These are phyloP conservation scores for Geotrichum fermentans DNA, from an alignment of 1,139 yeast genomes.

Conservation along the genomic window DNA sequence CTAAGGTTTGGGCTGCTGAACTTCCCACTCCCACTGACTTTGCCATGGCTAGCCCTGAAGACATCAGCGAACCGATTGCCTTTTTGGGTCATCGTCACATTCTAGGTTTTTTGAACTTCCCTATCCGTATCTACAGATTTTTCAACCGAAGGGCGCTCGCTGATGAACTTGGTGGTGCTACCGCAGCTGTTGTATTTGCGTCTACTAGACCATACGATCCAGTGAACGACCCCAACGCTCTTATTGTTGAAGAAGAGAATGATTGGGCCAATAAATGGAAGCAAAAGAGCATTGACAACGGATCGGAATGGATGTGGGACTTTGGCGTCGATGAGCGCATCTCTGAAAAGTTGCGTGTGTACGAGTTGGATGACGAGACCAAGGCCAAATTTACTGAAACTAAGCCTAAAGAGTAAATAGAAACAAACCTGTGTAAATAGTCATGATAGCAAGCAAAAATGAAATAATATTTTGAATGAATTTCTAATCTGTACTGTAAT, in stretches of 20 bases:
- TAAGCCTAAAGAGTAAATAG: not conserved
- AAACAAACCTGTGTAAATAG: not conserved
- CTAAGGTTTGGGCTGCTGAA: conserved; percentile 27
- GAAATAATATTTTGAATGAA: too few species aligned
- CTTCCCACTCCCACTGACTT: conserved; percentile 62
- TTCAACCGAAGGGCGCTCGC: conserved; percentile 70
- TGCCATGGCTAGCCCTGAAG: conserved; percentile 29
- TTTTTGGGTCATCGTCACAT: conserved; percentile 71
- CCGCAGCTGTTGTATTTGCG: conserved; percentile 57
- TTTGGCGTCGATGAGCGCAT: conserved; percentile 67
- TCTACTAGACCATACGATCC: conserved; percentile 49
- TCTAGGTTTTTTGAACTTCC: conserved; percentile 73
- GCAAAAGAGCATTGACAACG: conserved; percentile 58
- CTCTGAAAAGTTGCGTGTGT: conserved; percentile 52
- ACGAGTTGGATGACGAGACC: conserved; percentile 29
- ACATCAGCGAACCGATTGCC: conserved; percentile 53
- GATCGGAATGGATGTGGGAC: conserved; percentile 87
- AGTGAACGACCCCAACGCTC: conserved; percentile 51
- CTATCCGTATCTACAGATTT: conserved; percentile 70
- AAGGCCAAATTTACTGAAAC: conserved; percentile 6
- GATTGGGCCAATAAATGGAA: conserved; percentile 95
- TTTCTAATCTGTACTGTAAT: too few species aligned
- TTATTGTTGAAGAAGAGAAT: conserved; percentile 59
- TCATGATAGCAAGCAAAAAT: not conserved
- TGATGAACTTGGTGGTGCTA: conserved; percentile 59